Evolutionary conservation across 2,329 filamentous ascomycete species (phyloP).

Genomic region (Colletotrichum chlorophyti): DNA sequence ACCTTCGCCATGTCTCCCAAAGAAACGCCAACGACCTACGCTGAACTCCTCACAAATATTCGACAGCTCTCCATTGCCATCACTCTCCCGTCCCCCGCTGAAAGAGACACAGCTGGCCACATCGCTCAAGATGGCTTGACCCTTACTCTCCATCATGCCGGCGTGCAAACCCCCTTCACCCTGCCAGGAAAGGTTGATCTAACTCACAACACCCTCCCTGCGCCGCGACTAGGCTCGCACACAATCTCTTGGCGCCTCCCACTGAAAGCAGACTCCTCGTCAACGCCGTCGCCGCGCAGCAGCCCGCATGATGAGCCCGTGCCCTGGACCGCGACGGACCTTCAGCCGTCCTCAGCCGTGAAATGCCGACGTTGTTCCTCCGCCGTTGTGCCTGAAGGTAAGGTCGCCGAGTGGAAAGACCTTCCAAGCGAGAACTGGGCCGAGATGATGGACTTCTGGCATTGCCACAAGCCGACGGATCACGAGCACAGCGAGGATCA

Average conservation of each 20-base stretch:
- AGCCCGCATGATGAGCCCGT: constrained; percentile 41
- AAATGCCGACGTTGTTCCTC: constrained; percentile 48
- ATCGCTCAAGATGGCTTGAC: constrained; percentile 52
- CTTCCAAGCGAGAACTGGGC: constrained; percentile 97
- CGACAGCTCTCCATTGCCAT: constrained; percentile 67
- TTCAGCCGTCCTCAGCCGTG: constrained; percentile 50
- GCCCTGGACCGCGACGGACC: constrained; percentile 63
- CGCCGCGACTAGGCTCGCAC: constrained; percentile 35
- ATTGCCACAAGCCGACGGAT: constrained; percentile 90
- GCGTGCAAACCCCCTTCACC: constrained; percentile 38
- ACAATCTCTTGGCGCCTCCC: constrained; percentile 62
- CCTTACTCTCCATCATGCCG: constrained; percentile 57
- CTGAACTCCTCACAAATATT: constrained; percentile 70
- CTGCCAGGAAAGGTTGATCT: constrained; percentile 54
- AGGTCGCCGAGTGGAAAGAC: constrained; percentile 78
- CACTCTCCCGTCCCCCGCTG: constrained; percentile 51
- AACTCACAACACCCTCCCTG: constrained; percentile 41
- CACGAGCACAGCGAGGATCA: constrained; percentile 48
- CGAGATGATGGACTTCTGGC: constrained; percentile 99
- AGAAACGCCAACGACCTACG: constrained; percentile 55
- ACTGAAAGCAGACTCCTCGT: constrained; percentile 33
- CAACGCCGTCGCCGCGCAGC: constrained; percentile 25
- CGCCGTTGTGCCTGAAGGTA: constrained; percentile 44
- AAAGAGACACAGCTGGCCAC: constrained; percentile 49
- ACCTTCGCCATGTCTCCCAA: constrained; percentile 8